Conservation (phyloP, 2,329 filamentous ascomycete species). For the Lachnellula hyalina region DNA sequence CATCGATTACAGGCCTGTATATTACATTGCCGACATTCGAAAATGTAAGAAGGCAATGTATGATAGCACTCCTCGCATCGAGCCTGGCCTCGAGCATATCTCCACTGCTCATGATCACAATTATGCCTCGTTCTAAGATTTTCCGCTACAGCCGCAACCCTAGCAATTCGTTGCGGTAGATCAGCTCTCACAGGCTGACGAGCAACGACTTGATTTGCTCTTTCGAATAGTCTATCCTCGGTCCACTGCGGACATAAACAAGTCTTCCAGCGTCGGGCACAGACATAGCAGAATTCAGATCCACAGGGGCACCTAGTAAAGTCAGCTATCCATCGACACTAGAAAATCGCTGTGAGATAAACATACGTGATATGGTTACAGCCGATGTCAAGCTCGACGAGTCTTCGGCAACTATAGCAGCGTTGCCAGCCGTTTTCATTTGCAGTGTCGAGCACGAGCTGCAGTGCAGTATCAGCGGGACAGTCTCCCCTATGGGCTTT, state of each 20-base stretch:
- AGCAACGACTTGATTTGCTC: constrained; percentile 31
- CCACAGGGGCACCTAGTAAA: constrained; percentile 40
- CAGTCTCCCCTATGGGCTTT: constrained; percentile 43
- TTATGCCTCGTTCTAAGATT: constrained; percentile 36
- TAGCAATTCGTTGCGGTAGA: not conserved
- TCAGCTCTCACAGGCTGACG: constrained; percentile 7
- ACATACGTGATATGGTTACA: constrained; percentile 55
- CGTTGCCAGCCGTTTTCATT: constrained; percentile 44
- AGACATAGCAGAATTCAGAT: constrained; percentile 46
- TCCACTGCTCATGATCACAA: constrained; percentile 38
- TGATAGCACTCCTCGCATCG: constrained; percentile 42
- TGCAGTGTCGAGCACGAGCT: constrained; percentile 39
- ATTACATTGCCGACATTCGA: constrained; percentile 41
- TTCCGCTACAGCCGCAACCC: constrained; percentile 20
- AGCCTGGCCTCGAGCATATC: constrained; percentile 28
- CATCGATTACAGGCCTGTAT: constrained; percentile 44
- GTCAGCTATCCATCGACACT: constrained; percentile 3
- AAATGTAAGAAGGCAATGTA: constrained; percentile 39
- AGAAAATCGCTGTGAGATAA: not conserved
- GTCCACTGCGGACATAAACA: constrained; percentile 38
- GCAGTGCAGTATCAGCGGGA: constrained; percentile 37
- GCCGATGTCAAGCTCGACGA: constrained; percentile 46
- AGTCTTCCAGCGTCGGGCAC: constrained; percentile 38
- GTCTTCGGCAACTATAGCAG: constrained; percentile 39
- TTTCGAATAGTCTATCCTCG: constrained; percentile 30